These are phyloP conservation scores for Podaxis sp. DNA, from an alignment of 768 basidiomycete genomes.

Conservation along the genomic window DNA sequence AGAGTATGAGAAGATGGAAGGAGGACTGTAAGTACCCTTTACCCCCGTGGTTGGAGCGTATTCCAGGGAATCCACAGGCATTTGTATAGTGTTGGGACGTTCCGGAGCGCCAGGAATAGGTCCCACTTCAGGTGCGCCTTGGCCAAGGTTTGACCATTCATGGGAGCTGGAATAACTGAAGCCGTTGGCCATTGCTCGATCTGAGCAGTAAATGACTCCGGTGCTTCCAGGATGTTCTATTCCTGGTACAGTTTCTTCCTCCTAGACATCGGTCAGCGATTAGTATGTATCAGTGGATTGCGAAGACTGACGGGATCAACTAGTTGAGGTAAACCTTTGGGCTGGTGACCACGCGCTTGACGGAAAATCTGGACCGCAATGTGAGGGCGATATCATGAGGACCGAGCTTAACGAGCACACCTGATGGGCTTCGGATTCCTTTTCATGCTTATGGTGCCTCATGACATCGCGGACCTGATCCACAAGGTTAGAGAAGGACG, in stretches of 20 bases:
- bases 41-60: slow-evolving; percentile 94
- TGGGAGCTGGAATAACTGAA: slow-evolving; percentile 78
- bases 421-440: slow-evolving; percentile 87
- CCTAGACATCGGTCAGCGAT: slow-evolving; percentile 37
- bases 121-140: slow-evolving; percentile 89
- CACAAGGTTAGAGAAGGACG: slow-evolving; percentile 45
- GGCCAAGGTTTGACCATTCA: slow-evolving; percentile 89
- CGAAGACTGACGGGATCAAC: slow-evolving; percentile 59
- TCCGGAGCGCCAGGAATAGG: slow-evolving; percentile 73
- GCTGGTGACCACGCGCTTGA: slow-evolving; percentile 65
- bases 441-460: slow-evolving; percentile 69
- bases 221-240: slow-evolving; percentile 75
- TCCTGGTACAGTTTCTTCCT: slow-evolving; percentile 89
- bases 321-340: slow-evolving; percentile 69
- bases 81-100: slow-evolving; percentile 62
- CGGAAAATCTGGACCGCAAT: slow-evolving; percentile 63
- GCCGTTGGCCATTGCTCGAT: slow-evolving; percentile 94
- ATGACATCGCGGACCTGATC: slow-evolving; percentile 70
- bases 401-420: slow-evolving; percentile 33
- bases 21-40: slow-evolving; percentile 48
- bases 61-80: slow-evolving; percentile 75
- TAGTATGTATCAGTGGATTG: slow-evolving; percentile 6
- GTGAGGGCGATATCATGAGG: slow-evolving; percentile 10
- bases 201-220: slow-evolving; percentile 81
- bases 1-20: not conserved